Percentiles rank a stretch among this genome's conserved stretches.
These are phyloP conservation scores for Sporothrix schenckii DNA, from an alignment of 2,329 filamentous ascomycete genomes.

Conservation along the genomic window DNA sequence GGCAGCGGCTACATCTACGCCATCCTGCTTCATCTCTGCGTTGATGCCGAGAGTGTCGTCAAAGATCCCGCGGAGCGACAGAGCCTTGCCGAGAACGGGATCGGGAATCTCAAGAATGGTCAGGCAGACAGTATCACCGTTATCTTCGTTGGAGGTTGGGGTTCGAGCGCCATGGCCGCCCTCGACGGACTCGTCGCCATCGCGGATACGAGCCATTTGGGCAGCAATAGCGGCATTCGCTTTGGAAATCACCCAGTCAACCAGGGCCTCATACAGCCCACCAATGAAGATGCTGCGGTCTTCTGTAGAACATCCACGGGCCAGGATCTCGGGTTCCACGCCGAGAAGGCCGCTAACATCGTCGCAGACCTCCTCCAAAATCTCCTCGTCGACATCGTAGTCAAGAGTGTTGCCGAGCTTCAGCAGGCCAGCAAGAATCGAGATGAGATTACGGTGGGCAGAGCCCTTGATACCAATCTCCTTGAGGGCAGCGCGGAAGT, in stretches of 20 bases:
- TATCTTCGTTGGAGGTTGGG: conserved; percentile 70
- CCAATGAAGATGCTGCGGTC: conserved; percentile 82
- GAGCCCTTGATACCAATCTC: conserved; percentile 92
- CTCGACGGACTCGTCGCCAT: conserved; percentile 68
- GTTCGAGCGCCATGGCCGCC: conserved; percentile 62
- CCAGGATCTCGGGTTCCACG: conserved; percentile 79
- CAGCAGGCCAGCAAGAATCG: conserved; percentile 79
- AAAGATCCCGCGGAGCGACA: conserved; percentile 88
- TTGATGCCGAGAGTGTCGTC: conserved; percentile 94
- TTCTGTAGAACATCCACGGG: conserved; percentile 77
- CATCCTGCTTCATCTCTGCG: conserved; percentile 94
- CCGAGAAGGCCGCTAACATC: conserved; percentile 86
- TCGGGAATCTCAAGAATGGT: conserved; percentile 85
- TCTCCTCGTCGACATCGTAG: conserved; percentile 80
- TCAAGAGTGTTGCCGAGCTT: conserved; percentile 91
- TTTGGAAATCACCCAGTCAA: conserved; percentile 90
- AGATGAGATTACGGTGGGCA: conserved; percentile 79
- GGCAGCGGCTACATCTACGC: conserved; percentile 71
- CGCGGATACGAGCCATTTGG: conserved; percentile 69
- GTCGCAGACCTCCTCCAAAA: conserved; percentile 82
- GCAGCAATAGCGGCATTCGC: conserved; percentile 82
- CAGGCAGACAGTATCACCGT: conserved; percentile 82
- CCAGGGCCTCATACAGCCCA: conserved; percentile 87
- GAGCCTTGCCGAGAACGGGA: conserved; percentile 77
- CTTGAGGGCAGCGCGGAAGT: conserved; percentile 84